Evolutionary conservation across 306 rosid genomes (phyloP), one percentile per base, ranked within the genome.

Genomic region (Hippophae rhamnoides): DNA sequence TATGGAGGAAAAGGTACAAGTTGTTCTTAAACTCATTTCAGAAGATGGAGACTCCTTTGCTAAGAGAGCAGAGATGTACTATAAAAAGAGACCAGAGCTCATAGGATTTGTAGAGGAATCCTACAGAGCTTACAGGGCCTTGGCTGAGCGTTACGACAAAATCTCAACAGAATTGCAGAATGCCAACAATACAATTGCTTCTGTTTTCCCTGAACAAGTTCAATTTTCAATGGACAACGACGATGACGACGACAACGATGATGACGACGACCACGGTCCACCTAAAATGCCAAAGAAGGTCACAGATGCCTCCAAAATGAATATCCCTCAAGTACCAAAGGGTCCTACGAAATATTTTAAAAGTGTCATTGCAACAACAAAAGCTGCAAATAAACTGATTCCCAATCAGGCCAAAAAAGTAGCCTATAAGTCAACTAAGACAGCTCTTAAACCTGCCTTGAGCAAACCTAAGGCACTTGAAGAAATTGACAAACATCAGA

Each of bases 11-110:
- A 86, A 93, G 69, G 97, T 93, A 44, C 77, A 76, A 57, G 27
- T 0, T 27, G 82, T 70, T 9, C 61, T 93, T 52, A 80, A 70
- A 68, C 76, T 93, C 65, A 66, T 93, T 43, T 66, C 76, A 56
- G 95, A 84, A 72, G 99, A 89, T 69, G 99, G 99, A 27, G 99
- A 93, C 78, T 89, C 99, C 10, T 93, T 93, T 81, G 99, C 90
- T 43, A 84, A 71, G 85, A 89, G 95, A 71, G 97, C 99, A 57
- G 94, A 93, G 73, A 88, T 93, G 99, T 93, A 88, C 79, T 93
- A 86, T 73, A 93, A 84, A 62, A 82, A 79, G 73, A 89, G 99
- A 69, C 99, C 97, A 5, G 99, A 93, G 65, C 71, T 93, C 67
- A 82, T 93, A 45, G 60, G 23, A 67, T 93, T 88, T 63, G 95